Base-by-base conservation (phyloP, 2,329 filamentous ascomycete genomes). In the Bimuria novae-zelandiae region DNA sequence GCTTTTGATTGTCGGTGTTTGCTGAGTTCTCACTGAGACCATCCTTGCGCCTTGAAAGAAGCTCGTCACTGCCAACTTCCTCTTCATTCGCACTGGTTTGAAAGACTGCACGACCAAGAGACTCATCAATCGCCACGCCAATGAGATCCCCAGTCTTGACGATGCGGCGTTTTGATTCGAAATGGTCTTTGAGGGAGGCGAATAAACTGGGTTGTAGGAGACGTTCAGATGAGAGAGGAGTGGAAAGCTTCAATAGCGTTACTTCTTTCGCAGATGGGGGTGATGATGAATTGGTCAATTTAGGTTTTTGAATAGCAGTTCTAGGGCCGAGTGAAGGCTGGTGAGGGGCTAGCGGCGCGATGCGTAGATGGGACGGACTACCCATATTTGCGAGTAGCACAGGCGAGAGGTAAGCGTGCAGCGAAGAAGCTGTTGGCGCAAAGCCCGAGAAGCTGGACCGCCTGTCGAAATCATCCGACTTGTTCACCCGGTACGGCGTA, bases 131-230 rank as follows among this genome's bases (percentile, higher is more conserved):
- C 2, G 91, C 87, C 11, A 99, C 88, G 16, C 90, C 92, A 49
- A 99, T 87, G 11, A 97, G 77, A 74, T 99, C 94, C 2, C 92
- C 93, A 35, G 85, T 87, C 67, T 92, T 92, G 33, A 97, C 84
- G 11, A 97, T 83, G 3, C 94, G 85, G 51, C 89, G 84, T 64
- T 89, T 90, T 50, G 85, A 84, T 60, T 95, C 89, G 71, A 99
- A 97, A 69, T 97, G 88, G 33, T 86, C 85, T 71, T 97, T 97
- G 36, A 99, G 75, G 0, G 90, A 92, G 16, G 90, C 87, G 62
- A 97, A 87, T 4, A 97, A 82, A 4, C 90, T 90, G 6, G 90
- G 89, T 68, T 97, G 92, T 8, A 96, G 83, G 1, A 89, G 83
- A 40, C 90, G 83, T 65, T 97, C 93, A 3, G 89, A 92, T 0